Base-by-base conservation (phyloP, 495 filamentous ascomycete genomes). In the Entonaema liquescens region DNA sequence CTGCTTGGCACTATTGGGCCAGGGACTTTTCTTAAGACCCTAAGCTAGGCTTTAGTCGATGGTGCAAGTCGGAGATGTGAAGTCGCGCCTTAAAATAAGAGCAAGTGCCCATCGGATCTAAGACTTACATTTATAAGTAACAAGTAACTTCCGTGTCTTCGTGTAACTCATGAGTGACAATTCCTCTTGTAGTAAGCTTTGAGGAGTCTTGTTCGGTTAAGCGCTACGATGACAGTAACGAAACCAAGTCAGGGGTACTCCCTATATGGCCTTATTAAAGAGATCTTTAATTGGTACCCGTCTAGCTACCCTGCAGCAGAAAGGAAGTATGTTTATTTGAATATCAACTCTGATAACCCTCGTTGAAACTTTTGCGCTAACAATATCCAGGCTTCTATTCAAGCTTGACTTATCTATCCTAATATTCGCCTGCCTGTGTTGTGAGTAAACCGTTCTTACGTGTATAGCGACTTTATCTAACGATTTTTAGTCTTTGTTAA, bases 281-380 rank as follows among this genome's bases (percentile, higher is more conserved):
- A 84, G 66, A 70, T 84, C 0, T 83, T 84, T 67, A 84, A 82
- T 62, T 84, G 81, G 83, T 84, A 84, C 70, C 81, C 83, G 0
- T 79, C 81, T 17, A 21, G 62, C 0, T 83, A 83, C 74, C 79
- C 81, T 3, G 55, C 70, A 0, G 79, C 82, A 31, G 83, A 84
- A 54, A 74, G 81, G 59, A 83, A 77, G 81, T 81, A 15, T 76
- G 75, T 59, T 77, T 78, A 29, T 56, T 80, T 4, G 4, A 25
- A 67, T 59, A 42, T 28, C 21, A 13, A 9, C 36, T 42, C 13
- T n/a, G 7, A 17, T n/a, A 28, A 17, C 17, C n/a, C 78, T 78
- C 33, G 44, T 79, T 1, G 9, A 23, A 67, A 11, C 78, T 29
- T 80, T 72, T 2, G 75, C 76, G 49, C 59, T 83, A 33, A 71